phyloP scores from a whole-genome alignment of 306 rosid species.

The Acacia crassicarpa region DNA sequence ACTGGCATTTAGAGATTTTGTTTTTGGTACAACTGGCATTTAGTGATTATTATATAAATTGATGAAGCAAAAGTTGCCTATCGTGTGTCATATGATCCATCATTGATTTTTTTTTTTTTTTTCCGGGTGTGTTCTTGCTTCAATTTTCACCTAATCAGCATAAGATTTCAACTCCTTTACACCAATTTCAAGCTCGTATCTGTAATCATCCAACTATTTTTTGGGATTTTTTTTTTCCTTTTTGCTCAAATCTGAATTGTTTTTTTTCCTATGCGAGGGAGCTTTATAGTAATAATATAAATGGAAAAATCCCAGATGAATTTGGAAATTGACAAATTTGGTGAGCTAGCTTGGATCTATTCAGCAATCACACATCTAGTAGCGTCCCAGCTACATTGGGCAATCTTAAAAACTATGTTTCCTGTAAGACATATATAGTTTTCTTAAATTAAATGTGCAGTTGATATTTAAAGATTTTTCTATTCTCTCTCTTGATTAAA shows the following conservation, averaged over 20 bases:
- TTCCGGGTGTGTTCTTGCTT: not conserved
- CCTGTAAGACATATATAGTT: slow-evolving; percentile 47
- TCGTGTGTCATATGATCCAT: not conserved
- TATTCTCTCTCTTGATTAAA: not conserved
- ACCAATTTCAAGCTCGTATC: not conserved
- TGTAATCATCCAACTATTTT: not conserved
- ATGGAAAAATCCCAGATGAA: slow-evolving; percentile 54
- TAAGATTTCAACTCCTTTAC: not conserved
- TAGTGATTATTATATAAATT: slow-evolving; percentile 13
- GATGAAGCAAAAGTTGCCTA: not conserved
- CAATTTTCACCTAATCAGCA: not conserved
- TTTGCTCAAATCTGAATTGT: not conserved
- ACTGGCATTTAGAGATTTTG: not conserved
- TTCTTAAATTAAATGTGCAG: slow-evolving; percentile 31
- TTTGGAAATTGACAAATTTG: slow-evolving; percentile 62
- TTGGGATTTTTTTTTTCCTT: not conserved
- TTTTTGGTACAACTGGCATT: not conserved
- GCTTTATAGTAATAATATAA: slow-evolving; percentile 52
- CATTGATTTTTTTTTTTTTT: not conserved
- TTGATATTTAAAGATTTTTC: not conserved
- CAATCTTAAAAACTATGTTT: slow-evolving; percentile 40
- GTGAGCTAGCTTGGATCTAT: slow-evolving; percentile 66
- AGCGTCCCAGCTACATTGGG: slow-evolving; percentile 42
- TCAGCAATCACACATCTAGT: slow-evolving; percentile 43
- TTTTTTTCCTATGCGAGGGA: slow-evolving; percentile 48